These are phyloP conservation scores for Glutinoglossum americanum DNA, from an alignment of 495 filamentous ascomycete genomes.

Conservation along the genomic window DNA sequence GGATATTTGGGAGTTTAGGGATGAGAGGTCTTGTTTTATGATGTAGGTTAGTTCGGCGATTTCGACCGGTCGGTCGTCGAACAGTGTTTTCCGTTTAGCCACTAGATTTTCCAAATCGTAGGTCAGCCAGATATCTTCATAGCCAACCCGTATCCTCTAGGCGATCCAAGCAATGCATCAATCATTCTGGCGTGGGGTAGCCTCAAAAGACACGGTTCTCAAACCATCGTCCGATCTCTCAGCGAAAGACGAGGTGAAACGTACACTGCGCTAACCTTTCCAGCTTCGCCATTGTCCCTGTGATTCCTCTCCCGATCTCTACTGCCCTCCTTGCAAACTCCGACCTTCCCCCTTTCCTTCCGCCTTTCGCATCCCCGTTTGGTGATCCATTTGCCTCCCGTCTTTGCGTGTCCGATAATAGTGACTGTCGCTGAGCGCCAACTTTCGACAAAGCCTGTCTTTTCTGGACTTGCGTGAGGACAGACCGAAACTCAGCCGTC, in stretches of 20 bases:
- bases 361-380: slow-evolving; percentile 20
- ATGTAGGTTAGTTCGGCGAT: slow-evolving; percentile 90
- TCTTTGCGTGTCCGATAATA: slow-evolving; percentile 54
- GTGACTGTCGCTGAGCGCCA: slow-evolving; percentile 55
- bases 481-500: slow-evolving; percentile 79
- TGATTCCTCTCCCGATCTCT: slow-evolving; percentile 77
- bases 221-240: neutral
- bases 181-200: slow-evolving; percentile 2
- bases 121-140: neutral
- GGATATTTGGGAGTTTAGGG: slow-evolving; percentile 71
- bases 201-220: neutral
- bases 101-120: slow-evolving; percentile 23
- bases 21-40: slow-evolving; percentile 91
- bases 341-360: slow-evolving; percentile 26
- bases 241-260: slow-evolving; percentile 9
- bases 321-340: slow-evolving; percentile 83
- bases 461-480: slow-evolving; percentile 65
- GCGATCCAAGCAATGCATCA: neutral
- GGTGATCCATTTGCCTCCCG: slow-evolving; percentile 42
- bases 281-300: slow-evolving; percentile 80
- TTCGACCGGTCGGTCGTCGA: slow-evolving; percentile 89
- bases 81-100: slow-evolving; percentile 88
- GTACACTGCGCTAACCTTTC: slow-evolving; percentile 72
- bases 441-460: slow-evolving; percentile 46
- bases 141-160: neutral